Evolutionary conservation across 805 yeast genomes (phyloP), one percentile per base, ranked within the genome.

Genomic region (Metschnikowia borealis): DNA sequence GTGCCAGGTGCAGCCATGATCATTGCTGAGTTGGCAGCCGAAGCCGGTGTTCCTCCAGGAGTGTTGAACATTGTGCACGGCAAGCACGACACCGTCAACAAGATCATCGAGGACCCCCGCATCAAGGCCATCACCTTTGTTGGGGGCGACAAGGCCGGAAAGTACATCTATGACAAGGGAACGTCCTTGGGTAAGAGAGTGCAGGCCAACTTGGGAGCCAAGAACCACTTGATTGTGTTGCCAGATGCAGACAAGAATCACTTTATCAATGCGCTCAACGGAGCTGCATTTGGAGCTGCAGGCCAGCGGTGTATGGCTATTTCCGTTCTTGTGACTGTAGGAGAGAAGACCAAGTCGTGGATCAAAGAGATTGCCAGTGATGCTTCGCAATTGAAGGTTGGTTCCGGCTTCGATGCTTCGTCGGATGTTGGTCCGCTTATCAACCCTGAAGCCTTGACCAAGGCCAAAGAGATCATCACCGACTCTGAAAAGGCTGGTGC

Each of bases 271-370:
- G 84, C 87, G 49, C 70, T 85, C 44, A 82, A 76, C 51, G 86
- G 89, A 45, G 89, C 91, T 48, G 87, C 89, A 21, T 85, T 85
- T 66, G 89, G 91, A 32, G 90, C 91, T 46, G 90, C 91, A 17
- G 92, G 91, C 54, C 92, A 85, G 75, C 81, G 90, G 64, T 85
- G 92, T 70, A 82, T 85, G 87, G 87, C 89, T 10, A 81, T 86
- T 47, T 83, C 87, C 20, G 87, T 83, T 34, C 73, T 86, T 54
- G 87, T 85, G 46, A 79, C 88, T 17, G 89, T 86, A 21, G 90
- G 90, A 38, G 52, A 49, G 21, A 73, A 77, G 53, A 74, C 87
- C 54, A 75, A 75, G 62, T 78, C 77, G 54, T 84, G 89, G 87
- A 68, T 85, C 47, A 59, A 69, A 38, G 89, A 84, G 46, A 74